Evolutionary conservation across 139 green algal genomes (phyloP).

Genomic region (Penium margaritaceum): DNA sequence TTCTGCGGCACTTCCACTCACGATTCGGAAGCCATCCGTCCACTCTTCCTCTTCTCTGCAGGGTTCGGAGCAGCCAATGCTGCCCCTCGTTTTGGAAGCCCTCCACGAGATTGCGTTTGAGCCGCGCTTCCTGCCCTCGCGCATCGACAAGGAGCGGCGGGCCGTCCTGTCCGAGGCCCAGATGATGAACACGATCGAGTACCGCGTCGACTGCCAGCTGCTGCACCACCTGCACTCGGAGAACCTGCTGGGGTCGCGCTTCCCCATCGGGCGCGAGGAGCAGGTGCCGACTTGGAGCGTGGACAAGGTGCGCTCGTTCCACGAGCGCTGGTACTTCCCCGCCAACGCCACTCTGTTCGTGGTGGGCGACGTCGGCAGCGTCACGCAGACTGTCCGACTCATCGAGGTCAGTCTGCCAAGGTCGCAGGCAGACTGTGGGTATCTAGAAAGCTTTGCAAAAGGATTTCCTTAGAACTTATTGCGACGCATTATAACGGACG

Average conservation of each 20-base stretch:
- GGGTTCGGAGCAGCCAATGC: slow-evolving; percentile 60
- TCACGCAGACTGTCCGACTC: slow-evolving; percentile 40
- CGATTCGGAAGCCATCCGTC: too few species aligned
- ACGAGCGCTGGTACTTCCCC: slow-evolving; percentile 90
- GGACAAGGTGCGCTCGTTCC: slow-evolving; percentile 72
- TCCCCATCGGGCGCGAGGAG: slow-evolving; percentile 93
- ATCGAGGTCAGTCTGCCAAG: too few species aligned
- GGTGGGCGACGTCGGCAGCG: slow-evolving; percentile 76
- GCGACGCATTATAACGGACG: too few species aligned
- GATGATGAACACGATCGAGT: slow-evolving; percentile 99
- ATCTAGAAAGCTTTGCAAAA: too few species aligned
- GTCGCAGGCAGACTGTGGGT: too few species aligned
- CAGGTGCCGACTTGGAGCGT: slow-evolving; percentile 77
- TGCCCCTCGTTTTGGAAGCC: slow-evolving; percentile 82
- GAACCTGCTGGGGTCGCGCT: slow-evolving; percentile 85
- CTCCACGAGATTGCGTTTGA: slow-evolving; percentile 79
- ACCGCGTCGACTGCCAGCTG: slow-evolving; percentile 94
- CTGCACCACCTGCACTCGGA: slow-evolving; percentile 87
- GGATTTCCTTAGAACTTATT: too few species aligned
- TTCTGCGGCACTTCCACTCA: too few species aligned
- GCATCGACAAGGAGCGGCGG: slow-evolving; percentile 95
- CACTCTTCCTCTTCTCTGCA: neutral
- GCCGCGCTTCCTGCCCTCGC: slow-evolving; percentile 70
- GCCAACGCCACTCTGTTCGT: slow-evolving; percentile 94
- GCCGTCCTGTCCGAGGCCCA: slow-evolving; percentile 89